Percentiles rank a stretch among this genome's conserved stretches.
Conservation (phyloP, 176 grass and related monocot species). For the Coix lacrymajobi region DNA sequence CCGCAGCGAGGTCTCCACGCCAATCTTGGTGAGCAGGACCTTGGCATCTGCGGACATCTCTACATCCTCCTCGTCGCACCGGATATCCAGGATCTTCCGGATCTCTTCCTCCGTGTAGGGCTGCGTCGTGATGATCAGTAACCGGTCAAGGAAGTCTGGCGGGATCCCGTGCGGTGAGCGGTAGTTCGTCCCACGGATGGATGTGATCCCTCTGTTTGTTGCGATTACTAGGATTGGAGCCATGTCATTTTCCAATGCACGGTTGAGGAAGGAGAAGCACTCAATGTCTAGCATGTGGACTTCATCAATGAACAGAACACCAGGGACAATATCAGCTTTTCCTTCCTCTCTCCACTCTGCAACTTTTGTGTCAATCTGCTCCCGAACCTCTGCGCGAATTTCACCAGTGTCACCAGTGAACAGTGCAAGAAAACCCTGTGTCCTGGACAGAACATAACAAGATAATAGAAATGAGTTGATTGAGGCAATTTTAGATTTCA, state of each 20-base stretch:
- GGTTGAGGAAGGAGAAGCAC: conserved; percentile 93
- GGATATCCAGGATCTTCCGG: conserved; percentile 73
- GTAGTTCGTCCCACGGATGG: conserved; percentile 87
- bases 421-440: conserved; percentile 91
- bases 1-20: conserved; percentile 77
- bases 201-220: conserved; percentile 83
- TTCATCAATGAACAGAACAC: conserved; percentile 92
- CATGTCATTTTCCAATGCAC: conserved; percentile 88
- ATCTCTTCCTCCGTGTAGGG: conserved; percentile 69
- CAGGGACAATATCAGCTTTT: conserved; percentile 90
- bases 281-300: conserved; percentile 98
- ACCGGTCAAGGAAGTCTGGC: conserved; percentile 74
- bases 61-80: conserved; percentile 80
- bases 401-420: conserved; percentile 98
- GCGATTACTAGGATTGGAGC: conserved; percentile 85
- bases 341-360: conserved; percentile 97
- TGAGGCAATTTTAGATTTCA: not conserved
- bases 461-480: not conserved
- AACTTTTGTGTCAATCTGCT: conserved; percentile 91
- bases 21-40: conserved; percentile 85
- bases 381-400: conserved; percentile 83
- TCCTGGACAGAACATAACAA: conserved; percentile 46
- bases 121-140: conserved; percentile 74
- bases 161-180: conserved; percentile 80
- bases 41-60: conserved; percentile 80